Conservation (phyloP, 1,284 basidiomycete genomes). For the Rhizoctonia solani region DNA sequence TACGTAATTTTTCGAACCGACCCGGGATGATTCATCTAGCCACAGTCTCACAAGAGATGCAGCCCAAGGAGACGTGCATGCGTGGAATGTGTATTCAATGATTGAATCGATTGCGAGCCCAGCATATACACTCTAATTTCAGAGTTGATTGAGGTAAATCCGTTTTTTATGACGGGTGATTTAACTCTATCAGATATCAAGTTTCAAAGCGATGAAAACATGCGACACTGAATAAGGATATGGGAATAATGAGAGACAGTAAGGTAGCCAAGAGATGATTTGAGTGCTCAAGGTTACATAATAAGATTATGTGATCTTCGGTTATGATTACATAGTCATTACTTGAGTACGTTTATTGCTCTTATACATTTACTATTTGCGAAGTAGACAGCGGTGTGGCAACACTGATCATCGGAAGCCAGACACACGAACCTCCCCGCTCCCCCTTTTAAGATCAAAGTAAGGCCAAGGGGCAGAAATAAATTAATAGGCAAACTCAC, state of each 20-base stretch:
- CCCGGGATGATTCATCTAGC: neutral
- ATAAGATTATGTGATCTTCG: too few species aligned
- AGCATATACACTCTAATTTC: slow-evolving; percentile 19
- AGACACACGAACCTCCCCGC: neutral
- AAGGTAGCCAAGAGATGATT: slow-evolving; percentile 1
- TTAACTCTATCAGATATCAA: neutral
- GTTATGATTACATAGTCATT: neutral
- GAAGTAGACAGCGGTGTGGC: neutral
- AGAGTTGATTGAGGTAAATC: neutral
- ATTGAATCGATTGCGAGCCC: slow-evolving; percentile 6
- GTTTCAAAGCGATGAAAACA: neutral
- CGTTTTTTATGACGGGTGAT: neutral
- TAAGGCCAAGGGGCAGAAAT: neutral
- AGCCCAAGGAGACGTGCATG: slow-evolving; percentile 21
- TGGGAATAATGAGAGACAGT: neutral
- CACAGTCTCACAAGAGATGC: slow-evolving; percentile 24
- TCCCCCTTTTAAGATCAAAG: neutral
- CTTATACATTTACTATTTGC: neutral
- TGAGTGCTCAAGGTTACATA: too few species aligned
- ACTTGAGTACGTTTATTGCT: neutral
- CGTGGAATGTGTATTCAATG: slow-evolving; percentile 20
- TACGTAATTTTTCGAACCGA: neutral
- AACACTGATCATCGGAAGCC: neutral
- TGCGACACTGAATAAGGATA: slow-evolving; percentile 26
- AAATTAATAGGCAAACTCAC: neutral